Percentiles rank a stretch among this genome's conserved stretches.
phyloP scores from a whole-genome alignment of 2,329 filamentous ascomycete genomes.

The Ustulina deusta region DNA sequence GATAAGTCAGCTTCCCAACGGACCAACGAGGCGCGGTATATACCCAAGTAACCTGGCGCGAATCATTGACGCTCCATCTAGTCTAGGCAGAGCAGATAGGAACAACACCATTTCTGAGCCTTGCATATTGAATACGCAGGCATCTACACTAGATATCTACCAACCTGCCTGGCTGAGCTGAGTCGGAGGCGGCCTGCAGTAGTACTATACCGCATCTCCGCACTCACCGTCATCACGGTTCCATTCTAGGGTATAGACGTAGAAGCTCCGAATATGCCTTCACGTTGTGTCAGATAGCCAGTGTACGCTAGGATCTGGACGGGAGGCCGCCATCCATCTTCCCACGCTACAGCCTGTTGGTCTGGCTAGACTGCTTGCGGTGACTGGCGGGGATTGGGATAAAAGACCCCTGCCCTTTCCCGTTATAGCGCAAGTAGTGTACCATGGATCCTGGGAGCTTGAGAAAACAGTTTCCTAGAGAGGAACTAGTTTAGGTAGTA shows the following conservation, averaged over 20 bases:
- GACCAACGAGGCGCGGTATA: slow-evolving; percentile 6
- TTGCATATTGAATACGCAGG: not conserved
- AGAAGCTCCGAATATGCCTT: not conserved
- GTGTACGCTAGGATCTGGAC: slow-evolving; percentile 22
- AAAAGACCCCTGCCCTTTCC: not conserved
- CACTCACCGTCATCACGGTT: slow-evolving; percentile 1
- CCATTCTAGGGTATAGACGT: not conserved
- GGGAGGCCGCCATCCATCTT: slow-evolving; percentile 30
- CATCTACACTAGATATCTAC: not conserved
- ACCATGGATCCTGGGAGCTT: not conserved
- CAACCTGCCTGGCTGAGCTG: not conserved
- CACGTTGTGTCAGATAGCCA: slow-evolving; percentile 18
- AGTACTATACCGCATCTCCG: not conserved
- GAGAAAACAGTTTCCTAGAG: not conserved
- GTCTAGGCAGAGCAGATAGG: not conserved
- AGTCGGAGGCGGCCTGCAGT: slow-evolving; percentile 8
- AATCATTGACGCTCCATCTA: too few species aligned
- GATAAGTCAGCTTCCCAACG: not conserved
- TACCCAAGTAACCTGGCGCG: too few species aligned
- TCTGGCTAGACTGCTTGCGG: not conserved
- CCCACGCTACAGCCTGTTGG: not conserved
- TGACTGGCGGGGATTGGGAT: not conserved
- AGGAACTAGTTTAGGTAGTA: not conserved
- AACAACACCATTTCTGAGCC: not conserved
- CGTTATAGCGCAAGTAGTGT: not conserved